phyloP scores from a whole-genome alignment of 2,329 filamentous ascomycete genomes.

The Colletotrichum lini region DNA sequence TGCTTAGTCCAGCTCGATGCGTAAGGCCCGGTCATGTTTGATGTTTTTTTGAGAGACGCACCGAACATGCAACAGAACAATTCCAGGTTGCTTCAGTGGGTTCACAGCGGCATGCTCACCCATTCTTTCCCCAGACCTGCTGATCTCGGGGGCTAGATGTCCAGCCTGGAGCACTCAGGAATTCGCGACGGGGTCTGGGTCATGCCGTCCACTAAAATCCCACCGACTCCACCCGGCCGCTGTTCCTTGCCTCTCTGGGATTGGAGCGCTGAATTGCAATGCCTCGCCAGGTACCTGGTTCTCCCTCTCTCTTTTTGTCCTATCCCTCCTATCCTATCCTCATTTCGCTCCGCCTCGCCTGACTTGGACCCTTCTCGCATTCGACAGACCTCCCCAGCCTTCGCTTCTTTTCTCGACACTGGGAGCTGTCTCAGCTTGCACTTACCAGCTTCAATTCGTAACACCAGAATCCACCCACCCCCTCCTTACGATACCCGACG shows the following conservation, averaged over 20 bases:
- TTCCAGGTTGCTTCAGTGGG: neutral
- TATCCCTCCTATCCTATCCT: neutral
- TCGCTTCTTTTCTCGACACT: constrained; percentile 8
- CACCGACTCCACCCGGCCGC: constrained; percentile 4
- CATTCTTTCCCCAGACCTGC: constrained; percentile 14
- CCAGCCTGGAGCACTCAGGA: neutral
- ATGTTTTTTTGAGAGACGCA: too few species aligned
- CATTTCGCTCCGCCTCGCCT: constrained; percentile 20
- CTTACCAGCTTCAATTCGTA: constrained; percentile 30
- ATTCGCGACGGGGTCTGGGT: neutral
- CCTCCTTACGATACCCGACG: neutral
- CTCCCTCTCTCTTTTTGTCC: neutral
- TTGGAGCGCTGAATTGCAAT: constrained; percentile 1
- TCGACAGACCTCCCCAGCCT: constrained; percentile 24
- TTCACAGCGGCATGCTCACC: neutral
- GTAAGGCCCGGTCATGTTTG: neutral
- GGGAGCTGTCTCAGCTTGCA: constrained; percentile 1
- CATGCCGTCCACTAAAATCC: neutral
- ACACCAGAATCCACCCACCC: neutral
- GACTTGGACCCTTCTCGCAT: constrained; percentile 25
- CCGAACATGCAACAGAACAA: constrained; percentile 1
- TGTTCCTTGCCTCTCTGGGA: constrained; percentile 6
- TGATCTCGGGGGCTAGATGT: neutral
- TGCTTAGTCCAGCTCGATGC: too few species aligned
- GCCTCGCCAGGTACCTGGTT: constrained; percentile 14